Evolutionary conservation across 2,329 filamentous ascomycete genomes (phyloP).

Genomic region (Xylariaceae sp.): DNA sequence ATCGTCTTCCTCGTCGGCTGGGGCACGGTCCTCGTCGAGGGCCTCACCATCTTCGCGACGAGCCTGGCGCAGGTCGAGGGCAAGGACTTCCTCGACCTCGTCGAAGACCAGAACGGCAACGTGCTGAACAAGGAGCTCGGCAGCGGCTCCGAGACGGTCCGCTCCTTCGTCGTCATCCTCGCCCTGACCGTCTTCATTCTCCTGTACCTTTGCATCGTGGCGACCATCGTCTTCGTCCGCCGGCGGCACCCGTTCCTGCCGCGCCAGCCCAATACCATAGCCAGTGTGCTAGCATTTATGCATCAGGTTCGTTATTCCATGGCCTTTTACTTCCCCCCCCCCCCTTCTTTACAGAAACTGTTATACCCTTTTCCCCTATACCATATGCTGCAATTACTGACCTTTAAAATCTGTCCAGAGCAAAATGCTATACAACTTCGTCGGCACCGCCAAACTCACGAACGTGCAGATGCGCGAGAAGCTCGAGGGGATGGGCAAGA

Average conservation of each 20-base stretch:
- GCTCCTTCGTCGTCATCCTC: constrained; percentile 72
- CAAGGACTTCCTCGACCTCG: constrained; percentile 58
- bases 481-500: constrained; percentile 67
- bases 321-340: neutral
- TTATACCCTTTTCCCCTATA: no score
- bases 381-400: no score
- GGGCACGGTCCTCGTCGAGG: constrained; percentile 74
- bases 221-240: constrained; percentile 64
- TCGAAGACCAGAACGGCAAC: constrained; percentile 20
- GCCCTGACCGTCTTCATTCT: constrained; percentile 68
- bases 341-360: neutral
- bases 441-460: constrained; percentile 69
- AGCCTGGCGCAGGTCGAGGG: constrained; percentile 71
- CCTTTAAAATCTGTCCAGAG: constrained; percentile 61
- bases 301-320: constrained; percentile 48
- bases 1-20: constrained; percentile 73
- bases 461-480: constrained; percentile 66
- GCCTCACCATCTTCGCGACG: constrained; percentile 73
- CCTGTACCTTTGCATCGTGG: constrained; percentile 67
- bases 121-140: constrained; percentile 46
- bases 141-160: constrained; percentile 64
- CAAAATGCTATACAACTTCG: constrained; percentile 80
- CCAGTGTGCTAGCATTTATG: constrained; percentile 77
- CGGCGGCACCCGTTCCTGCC: constrained; percentile 76
- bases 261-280: constrained; percentile 79